Percentiles rank a stretch among this genome's conserved stretches.
Evolutionary conservation across 805 yeast genomes (phyloP).

Genomic region (Sugiyamaella smithiae): DNA sequence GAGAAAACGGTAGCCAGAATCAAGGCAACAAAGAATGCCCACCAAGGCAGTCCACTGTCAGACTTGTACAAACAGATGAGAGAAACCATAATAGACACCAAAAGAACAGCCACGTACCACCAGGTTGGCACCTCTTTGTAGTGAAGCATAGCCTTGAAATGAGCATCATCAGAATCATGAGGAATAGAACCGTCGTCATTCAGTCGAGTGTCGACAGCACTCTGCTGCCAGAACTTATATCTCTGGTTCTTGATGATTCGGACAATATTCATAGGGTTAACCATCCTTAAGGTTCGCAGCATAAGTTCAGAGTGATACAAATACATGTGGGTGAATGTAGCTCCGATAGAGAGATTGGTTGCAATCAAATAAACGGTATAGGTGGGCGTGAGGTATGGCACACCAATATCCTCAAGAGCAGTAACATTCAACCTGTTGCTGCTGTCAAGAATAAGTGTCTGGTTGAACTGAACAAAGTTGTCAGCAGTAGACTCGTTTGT

Average conservation of each 20-base stretch:
- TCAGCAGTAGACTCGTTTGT: constrained; percentile 25
- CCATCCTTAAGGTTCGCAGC: constrained; percentile 29
- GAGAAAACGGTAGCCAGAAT: constrained; percentile 50
- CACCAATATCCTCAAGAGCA: constrained; percentile 30
- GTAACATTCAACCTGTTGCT: constrained; percentile 26
- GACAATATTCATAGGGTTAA: constrained; percentile 17
- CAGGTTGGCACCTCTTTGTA: constrained; percentile 63
- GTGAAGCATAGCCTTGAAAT: constrained; percentile 52
- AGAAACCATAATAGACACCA: constrained; percentile 44
- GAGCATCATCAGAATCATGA: constrained; percentile 45
- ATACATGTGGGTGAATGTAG: constrained; percentile 35
- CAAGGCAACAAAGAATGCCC: constrained; percentile 55
- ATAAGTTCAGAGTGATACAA: constrained; percentile 32
- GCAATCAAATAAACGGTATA: constrained; percentile 34
- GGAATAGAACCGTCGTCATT: constrained; percentile 21
- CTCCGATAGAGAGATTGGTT: constrained; percentile 36
- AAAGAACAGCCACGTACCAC: constrained; percentile 47
- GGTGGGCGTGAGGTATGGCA: constrained; percentile 35
- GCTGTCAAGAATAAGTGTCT: constrained; percentile 30
- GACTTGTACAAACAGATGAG: constrained; percentile 42
- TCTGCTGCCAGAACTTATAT: constrained; percentile 44
- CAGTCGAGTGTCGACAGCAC: constrained; percentile 19
- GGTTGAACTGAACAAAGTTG: constrained; percentile 30
- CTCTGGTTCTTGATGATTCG: constrained; percentile 37
- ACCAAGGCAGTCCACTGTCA: constrained; percentile 51